A percentile compares a stretch with the other conserved stretches of the same genome.
Conservation (phyloP, 768 basidiomycete species). For the Russula compacta region DNA sequence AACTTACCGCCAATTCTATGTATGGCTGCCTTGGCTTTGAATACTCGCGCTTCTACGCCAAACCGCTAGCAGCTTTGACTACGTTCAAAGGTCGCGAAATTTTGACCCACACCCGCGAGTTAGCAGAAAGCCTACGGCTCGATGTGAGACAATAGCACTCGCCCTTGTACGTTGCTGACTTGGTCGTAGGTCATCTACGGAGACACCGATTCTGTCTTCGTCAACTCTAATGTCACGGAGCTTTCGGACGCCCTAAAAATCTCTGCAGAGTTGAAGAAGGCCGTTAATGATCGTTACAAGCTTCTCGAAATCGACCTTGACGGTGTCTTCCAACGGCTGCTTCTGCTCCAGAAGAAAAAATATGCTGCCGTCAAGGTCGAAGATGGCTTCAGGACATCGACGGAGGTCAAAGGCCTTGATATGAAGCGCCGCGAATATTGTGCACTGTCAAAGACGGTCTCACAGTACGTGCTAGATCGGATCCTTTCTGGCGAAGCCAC, state of each 20-base stretch:
- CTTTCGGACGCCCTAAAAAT: slow-evolving; percentile 86
- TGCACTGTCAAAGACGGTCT: slow-evolving; percentile 82
- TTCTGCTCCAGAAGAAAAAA: slow-evolving; percentile 97
- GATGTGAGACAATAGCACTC: slow-evolving; percentile 44
- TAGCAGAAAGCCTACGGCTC: slow-evolving; percentile 83
- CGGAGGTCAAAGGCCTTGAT: slow-evolving; percentile 93
- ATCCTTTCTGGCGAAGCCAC: slow-evolving; percentile 88
- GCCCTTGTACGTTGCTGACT: background rate
- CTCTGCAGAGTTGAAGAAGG: slow-evolving; percentile 87
- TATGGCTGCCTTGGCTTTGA: slow-evolving; percentile 99
- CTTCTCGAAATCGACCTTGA: slow-evolving; percentile 97
- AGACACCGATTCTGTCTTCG: slow-evolving; percentile 97
- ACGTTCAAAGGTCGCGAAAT: slow-evolving; percentile 98
- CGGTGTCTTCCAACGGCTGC: slow-evolving; percentile 82
- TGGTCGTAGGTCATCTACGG: slow-evolving; percentile 84
- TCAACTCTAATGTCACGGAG: slow-evolving; percentile 90
- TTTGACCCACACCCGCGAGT: slow-evolving; percentile 81
- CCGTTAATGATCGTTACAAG: slow-evolving; percentile 91
- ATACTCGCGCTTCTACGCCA: slow-evolving; percentile 92
- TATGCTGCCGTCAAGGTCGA: slow-evolving; percentile 96
- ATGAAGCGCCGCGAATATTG: slow-evolving; percentile 99
- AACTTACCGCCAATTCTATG: slow-evolving; percentile 99
- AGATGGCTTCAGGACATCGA: slow-evolving; percentile 64
- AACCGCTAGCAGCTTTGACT: slow-evolving; percentile 93
- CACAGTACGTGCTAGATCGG: slow-evolving; percentile 87